Percentiles rank a stretch among this genome's conserved stretches.
phyloP scores from a whole-genome alignment of 2,329 filamentous ascomycete species.

The Alternaria triticimaculans region DNA sequence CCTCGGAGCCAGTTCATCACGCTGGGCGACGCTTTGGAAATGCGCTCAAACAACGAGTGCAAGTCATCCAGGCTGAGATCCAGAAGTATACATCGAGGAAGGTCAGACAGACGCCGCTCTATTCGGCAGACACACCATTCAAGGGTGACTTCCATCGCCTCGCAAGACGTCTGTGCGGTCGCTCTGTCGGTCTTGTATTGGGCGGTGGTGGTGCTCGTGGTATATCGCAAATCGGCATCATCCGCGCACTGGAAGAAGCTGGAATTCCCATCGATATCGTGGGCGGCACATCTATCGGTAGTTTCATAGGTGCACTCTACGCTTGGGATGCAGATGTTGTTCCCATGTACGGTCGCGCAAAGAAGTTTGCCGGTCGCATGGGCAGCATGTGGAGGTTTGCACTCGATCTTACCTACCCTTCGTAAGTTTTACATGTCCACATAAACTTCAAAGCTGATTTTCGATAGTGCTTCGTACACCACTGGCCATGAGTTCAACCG shows the following conservation, averaged over 20 bases:
- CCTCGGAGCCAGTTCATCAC: constrained; percentile 76
- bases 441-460: constrained; percentile 13
- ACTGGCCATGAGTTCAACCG: constrained; percentile 99
- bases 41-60: constrained; percentile 88
- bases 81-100: constrained; percentile 97
- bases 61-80: constrained; percentile 94
- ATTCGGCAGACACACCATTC: constrained; percentile 88
- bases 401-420: constrained; percentile 93
- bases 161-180: constrained; percentile 87
- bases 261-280: constrained; percentile 96
- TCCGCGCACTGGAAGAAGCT: constrained; percentile 92
- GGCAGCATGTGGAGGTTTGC: constrained; percentile 99
- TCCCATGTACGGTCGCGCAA: constrained; percentile 93
- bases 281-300: constrained; percentile 93
- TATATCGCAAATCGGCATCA: constrained; percentile 91
- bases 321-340: constrained; percentile 96
- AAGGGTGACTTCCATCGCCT: constrained; percentile 97
- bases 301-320: constrained; percentile 94
- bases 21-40: constrained; percentile 80
- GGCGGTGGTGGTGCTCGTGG: constrained; percentile 93
- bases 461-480: constrained; percentile 78
- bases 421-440: constrained; percentile 50
- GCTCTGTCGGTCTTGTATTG: constrained; percentile 91
- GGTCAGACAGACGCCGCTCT: constrained; percentile 85
- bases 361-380: constrained; percentile 99